Evolutionary conservation across 2,329 filamentous ascomycete species (phyloP).

Genomic region (Ceratocystis papillata): DNA sequence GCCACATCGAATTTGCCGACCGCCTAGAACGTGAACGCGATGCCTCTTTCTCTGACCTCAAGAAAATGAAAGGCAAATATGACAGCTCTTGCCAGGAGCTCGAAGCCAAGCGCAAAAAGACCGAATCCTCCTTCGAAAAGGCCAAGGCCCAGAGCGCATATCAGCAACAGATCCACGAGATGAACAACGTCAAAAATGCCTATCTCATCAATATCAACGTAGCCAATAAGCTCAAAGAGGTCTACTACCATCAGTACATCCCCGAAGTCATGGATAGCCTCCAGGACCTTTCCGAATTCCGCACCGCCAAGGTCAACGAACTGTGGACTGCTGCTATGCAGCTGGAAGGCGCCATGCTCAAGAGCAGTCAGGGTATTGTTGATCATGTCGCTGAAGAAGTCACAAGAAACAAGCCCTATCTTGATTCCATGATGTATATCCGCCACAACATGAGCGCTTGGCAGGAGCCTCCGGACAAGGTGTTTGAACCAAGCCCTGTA

Average conservation of each 20-base stretch:
- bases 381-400: constrained; percentile 70
- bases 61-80: constrained; percentile 87
- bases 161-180: constrained; percentile 83
- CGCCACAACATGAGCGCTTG: constrained; percentile 76
- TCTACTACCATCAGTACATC: constrained; percentile 93
- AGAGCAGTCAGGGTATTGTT: constrained; percentile 60
- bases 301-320: constrained; percentile 69
- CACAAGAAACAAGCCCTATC: constrained; percentile 69
- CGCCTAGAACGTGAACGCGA: constrained; percentile 89
- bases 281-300: constrained; percentile 86
- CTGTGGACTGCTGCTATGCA: constrained; percentile 73
- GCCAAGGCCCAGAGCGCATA: constrained; percentile 82
- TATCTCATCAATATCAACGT: constrained; percentile 94
- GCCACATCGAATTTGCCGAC: constrained; percentile 75
- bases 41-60: constrained; percentile 67
- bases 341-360: constrained; percentile 69
- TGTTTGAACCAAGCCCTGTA: constrained; percentile 87
- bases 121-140: constrained; percentile 89
- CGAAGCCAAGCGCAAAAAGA: constrained; percentile 87
- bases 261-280: constrained; percentile 87
- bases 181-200: constrained; percentile 98
- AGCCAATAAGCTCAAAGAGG: constrained; percentile 94
- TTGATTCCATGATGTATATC: constrained; percentile 98
- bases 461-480: constrained; percentile 73
- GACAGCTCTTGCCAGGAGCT: constrained; percentile 89